phyloP scores from a whole-genome alignment of 1,284 basidiomycete genomes.

The Paramarasmius palmivorus region DNA sequence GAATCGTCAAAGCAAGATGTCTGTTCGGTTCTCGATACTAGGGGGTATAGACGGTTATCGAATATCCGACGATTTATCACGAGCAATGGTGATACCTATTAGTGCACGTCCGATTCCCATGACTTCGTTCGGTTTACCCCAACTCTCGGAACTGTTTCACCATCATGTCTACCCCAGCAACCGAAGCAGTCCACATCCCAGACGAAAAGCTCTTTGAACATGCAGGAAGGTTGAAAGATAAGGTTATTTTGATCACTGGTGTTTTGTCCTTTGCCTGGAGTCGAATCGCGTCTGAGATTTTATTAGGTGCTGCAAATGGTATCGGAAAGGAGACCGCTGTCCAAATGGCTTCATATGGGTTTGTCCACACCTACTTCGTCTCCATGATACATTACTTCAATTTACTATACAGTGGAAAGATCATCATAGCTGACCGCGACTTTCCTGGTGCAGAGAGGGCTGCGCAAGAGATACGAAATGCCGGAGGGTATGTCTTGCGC shows the following conservation, averaged over 20 bases:
- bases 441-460: slow-evolving; percentile 37
- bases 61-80: no score
- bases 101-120: no score
- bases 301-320: slow-evolving; percentile 53
- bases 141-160: no score
- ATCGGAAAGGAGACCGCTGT: slow-evolving; percentile 53
- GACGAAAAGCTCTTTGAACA: slow-evolving; percentile 38
- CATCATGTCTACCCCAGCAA: background rate
- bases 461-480: slow-evolving; percentile 39
- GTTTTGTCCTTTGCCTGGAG: background rate
- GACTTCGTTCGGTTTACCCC: no score
- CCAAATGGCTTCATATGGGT: slow-evolving; percentile 49
- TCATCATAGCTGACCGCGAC: slow-evolving; percentile 57
- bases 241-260: slow-evolving; percentile 61
- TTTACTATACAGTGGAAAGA: slow-evolving; percentile 43
- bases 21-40: no score
- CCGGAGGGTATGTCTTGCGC: slow-evolving; percentile 44
- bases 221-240: slow-evolving; percentile 42
- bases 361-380: slow-evolving; percentile 18
- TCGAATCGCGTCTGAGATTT: background rate
- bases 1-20: no score
- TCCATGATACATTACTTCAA: background rate
- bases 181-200: background rate
- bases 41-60: no score
- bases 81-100: no score